Evolutionary conservation across 2,329 filamentous ascomycete species (phyloP), one percentile per base, ranked within the genome.

Genomic region (Cladosporium sp.): DNA sequence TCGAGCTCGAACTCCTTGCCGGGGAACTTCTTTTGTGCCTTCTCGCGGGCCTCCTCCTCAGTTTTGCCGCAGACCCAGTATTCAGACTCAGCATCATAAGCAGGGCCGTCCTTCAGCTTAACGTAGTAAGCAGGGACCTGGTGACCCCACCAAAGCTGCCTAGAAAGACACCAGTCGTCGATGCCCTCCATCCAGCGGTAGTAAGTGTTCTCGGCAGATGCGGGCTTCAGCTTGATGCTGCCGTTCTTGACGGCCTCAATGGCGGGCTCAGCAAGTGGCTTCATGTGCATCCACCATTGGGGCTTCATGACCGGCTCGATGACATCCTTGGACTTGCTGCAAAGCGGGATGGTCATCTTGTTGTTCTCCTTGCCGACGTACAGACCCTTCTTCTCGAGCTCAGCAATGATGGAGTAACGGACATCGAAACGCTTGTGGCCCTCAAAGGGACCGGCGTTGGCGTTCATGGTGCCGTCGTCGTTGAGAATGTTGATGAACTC

Each of bases 241-340:
- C 89, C 89, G 47, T 86, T 80, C 67, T 84, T 80, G 36, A 97
- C 92, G 50, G 82, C 90, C 62, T 89, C 79, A 54, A 96, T 80
- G 47, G 91, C 92, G 40, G 84, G 84, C 62, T 85, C 82, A 4
- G 88, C 88, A 61, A 97, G 76, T 47, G 85, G 83, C 64, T 87
- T 82, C 90, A 96, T 97, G 64, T 81, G 85, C 80, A 97, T 91
- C 90, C 91, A 99, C 92, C 93, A 97, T 69, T 97, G 92, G 7
- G 92, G 91, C 77, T 96, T 96, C 76, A 97, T 80, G 37, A 95
- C 75, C 4, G 92, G 93, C 73, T 99, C 92, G 60, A 99, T 95
- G 50, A 96, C 79, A 67, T 97, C 93, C 73, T 93, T 95, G 40
- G 88, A 91, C 73, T 91, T 93, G 30, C 80, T 78, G 68, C 89